A percentile compares a stretch with the other conserved stretches of the same genome.
Conservation (phyloP, 169 alveolate species). For the Cryptosporidium parvum region DNA sequence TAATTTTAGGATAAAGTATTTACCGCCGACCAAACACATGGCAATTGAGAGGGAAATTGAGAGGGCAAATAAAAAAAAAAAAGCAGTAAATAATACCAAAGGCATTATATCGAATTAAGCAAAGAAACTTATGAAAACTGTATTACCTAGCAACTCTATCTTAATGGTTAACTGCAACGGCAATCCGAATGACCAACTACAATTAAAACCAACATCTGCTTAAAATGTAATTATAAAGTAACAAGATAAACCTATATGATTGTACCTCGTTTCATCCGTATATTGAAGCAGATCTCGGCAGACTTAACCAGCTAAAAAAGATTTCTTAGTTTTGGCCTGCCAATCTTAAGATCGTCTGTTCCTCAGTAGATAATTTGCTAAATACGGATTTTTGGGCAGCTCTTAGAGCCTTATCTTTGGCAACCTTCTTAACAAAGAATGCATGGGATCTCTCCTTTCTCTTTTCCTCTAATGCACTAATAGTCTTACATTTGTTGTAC, state of each 20-base stretch:
- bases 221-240: constrained; percentile 7
- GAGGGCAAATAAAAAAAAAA: neutral
- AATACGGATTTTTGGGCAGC: constrained; percentile 38
- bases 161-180: neutral
- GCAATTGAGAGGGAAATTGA: neutral
- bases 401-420: constrained; percentile 68
- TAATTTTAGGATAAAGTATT: neutral
- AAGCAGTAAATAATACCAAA: neutral
- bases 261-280: neutral
- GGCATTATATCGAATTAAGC: neutral
- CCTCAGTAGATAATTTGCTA: constrained; percentile 41
- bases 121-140: constrained; percentile 7
- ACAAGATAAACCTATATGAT: constrained; percentile 18
- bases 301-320: neutral
- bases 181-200: neutral
- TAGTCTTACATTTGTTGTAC: constrained; percentile 90
- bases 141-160: constrained; percentile 32
- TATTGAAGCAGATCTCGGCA: constrained; percentile 1
- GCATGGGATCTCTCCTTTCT: constrained; percentile 90
- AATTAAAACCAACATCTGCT: constrained; percentile 9
- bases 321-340: constrained; percentile 49
- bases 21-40: constrained; percentile 46
- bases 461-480: constrained; percentile 89
- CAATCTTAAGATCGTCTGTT: constrained; percentile 36
- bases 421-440: constrained; percentile 86